phyloP scores from a whole-genome alignment of 805 yeast genomes.

The Cyberlindnera lachancei region DNA sequence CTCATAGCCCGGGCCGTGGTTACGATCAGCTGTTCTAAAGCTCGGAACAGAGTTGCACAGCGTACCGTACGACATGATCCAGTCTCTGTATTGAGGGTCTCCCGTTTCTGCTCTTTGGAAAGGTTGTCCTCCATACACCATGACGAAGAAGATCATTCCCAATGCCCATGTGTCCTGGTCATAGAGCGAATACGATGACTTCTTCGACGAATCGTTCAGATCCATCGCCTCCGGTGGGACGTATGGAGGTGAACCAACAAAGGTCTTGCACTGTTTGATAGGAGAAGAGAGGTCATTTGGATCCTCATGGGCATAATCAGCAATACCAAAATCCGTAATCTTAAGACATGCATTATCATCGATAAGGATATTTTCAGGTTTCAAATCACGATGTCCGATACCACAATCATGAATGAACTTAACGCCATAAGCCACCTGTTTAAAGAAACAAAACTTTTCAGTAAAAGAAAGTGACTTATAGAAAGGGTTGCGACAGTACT shows the following conservation, averaged over 20 bases:
- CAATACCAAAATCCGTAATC: constrained; percentile 72
- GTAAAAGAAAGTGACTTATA: constrained; percentile 33
- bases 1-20: constrained; percentile 63
- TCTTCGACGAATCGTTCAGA: constrained; percentile 31
- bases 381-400: constrained; percentile 65
- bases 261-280: constrained; percentile 31
- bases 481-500: constrained; percentile 9
- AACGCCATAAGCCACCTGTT: constrained; percentile 58
- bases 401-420: constrained; percentile 58
- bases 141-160: constrained; percentile 58
- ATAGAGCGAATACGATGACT: constrained; percentile 50
- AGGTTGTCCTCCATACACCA: constrained; percentile 53
- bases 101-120: constrained; percentile 42
- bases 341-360: constrained; percentile 54
- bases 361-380: constrained; percentile 67
- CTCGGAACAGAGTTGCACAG: constrained; percentile 33
- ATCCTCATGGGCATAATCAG: constrained; percentile 51
- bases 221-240: constrained; percentile 70
- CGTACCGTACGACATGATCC: constrained; percentile 38
- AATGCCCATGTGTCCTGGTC: constrained; percentile 68
- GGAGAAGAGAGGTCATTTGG: constrained; percentile 42
- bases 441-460: constrained; percentile 61
- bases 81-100: constrained; percentile 51
- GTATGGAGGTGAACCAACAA: constrained; percentile 78
- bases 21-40: constrained; percentile 40